Conservation (phyloP, 805 yeast genomes). For the Candida wancherniae region DNA sequence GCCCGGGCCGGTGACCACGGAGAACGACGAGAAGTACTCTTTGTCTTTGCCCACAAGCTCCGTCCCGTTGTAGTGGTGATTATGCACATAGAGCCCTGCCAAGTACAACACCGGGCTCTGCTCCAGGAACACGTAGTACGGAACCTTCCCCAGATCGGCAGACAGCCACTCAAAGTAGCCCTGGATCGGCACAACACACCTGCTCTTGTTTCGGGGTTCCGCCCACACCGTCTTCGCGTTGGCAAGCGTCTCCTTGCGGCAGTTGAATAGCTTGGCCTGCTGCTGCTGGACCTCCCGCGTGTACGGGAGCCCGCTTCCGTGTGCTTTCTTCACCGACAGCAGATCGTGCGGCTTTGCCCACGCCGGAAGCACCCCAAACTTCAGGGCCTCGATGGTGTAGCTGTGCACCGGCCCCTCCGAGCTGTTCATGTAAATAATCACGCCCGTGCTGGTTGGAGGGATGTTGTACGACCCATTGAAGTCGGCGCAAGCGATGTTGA, state of each 20-base stretch:
- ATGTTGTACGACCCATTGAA: constrained; percentile 49
- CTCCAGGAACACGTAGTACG: constrained; percentile 59
- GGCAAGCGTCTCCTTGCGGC: constrained; percentile 58
- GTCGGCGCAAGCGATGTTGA: constrained; percentile 5
- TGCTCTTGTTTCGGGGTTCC: constrained; percentile 36
- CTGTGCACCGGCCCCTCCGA: constrained; percentile 6
- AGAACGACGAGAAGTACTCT: constrained; percentile 43
- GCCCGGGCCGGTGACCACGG: constrained; percentile 74
- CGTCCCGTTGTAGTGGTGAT: constrained; percentile 22
- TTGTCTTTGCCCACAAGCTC: constrained; percentile 13
- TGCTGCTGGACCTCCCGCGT: constrained; percentile 29
- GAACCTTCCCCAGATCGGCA: constrained; percentile 42
- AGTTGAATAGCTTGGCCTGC: constrained; percentile 62
- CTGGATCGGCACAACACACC: constrained; percentile 74
- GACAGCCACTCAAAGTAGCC: constrained; percentile 86
- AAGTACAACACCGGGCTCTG: constrained; percentile 53
- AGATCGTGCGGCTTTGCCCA: constrained; percentile 51
- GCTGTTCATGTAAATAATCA: constrained; percentile 27
- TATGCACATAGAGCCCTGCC: constrained; percentile 47
- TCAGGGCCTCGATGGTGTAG: constrained; percentile 49
- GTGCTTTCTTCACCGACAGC: constrained; percentile 19
- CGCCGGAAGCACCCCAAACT: constrained; percentile 74
- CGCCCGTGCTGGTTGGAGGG: constrained; percentile 55
- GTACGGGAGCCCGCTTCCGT: constrained; percentile 17
- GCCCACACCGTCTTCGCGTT: constrained; percentile 56